These are phyloP conservation scores for Aspergillus mulundensis DNA, from an alignment of 495 filamentous ascomycete genomes.

Conservation along the genomic window DNA sequence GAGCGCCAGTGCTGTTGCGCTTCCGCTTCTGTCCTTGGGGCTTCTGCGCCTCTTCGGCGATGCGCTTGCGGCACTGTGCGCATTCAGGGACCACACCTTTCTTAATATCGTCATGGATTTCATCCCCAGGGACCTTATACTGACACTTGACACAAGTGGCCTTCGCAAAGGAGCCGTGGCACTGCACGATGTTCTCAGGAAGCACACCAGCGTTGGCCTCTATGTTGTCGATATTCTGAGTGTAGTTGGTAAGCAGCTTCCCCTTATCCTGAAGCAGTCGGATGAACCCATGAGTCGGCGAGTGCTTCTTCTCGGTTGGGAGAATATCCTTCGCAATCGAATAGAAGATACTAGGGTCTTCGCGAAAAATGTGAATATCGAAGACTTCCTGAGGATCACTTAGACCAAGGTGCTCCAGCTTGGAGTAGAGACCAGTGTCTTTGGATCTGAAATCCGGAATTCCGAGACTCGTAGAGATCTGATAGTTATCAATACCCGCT, in stretches of 20 bases:
- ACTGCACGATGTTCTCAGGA: constrained; percentile 85
- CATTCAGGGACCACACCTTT: constrained; percentile 64
- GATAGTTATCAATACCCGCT: neutral
- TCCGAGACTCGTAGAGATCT: constrained; percentile 71
- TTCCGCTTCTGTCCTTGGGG: constrained; percentile 69
- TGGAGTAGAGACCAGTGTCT: constrained; percentile 63
- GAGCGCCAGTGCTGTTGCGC: constrained; percentile 57
- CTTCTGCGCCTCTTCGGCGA: constrained; percentile 37
- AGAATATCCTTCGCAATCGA: constrained; percentile 87
- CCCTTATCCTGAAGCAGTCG: constrained; percentile 85
- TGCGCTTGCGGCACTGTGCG: constrained; percentile 35
- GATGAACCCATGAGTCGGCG: constrained; percentile 94
- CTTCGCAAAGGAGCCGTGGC: constrained; percentile 91
- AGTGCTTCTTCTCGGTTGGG: constrained; percentile 66
- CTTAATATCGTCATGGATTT: constrained; percentile 74
- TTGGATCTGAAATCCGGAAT: constrained; percentile 70
- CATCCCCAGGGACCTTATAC: constrained; percentile 67
- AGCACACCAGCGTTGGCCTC: constrained; percentile 82
- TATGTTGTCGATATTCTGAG: constrained; percentile 98
- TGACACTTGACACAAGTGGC: constrained; percentile 85
- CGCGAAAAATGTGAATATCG: constrained; percentile 77
- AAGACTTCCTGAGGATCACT: constrained; percentile 93
- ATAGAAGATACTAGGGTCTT: constrained; percentile 90
- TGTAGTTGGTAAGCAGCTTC: constrained; percentile 93
- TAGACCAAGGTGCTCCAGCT: constrained; percentile 70